A percentile compares a stretch with the other conserved stretches of the same genome.
These are phyloP conservation scores for Paraphoma sp. DNA, from an alignment of 2,329 filamentous ascomycete genomes.

Conservation along the genomic window DNA sequence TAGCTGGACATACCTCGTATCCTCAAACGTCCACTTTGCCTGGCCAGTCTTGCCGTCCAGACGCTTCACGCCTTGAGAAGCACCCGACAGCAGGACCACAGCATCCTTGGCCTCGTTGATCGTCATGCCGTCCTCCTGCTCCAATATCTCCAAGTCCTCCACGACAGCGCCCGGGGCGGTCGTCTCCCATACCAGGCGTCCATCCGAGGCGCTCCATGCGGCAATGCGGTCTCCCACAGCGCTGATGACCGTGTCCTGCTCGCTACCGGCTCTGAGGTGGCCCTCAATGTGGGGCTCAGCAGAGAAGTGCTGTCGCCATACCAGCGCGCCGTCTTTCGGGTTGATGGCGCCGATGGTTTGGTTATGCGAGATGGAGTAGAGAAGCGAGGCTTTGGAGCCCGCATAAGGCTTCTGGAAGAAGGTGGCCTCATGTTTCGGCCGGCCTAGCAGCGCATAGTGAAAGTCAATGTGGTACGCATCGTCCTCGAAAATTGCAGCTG, in stretches of 20 bases:
- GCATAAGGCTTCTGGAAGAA: slow-evolving; percentile 91
- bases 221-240: slow-evolving; percentile 74
- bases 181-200: slow-evolving; percentile 77
- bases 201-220: slow-evolving; percentile 83
- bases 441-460: slow-evolving; percentile 86
- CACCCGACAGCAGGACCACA: slow-evolving; percentile 69
- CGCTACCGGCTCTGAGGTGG: slow-evolving; percentile 75
- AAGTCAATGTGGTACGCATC: slow-evolving; percentile 93
- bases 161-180: slow-evolving; percentile 63
- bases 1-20: slow-evolving; percentile 56
- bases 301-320: slow-evolving; percentile 85
- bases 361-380: slow-evolving; percentile 90
- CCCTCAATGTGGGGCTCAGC: slow-evolving; percentile 41
- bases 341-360: slow-evolving; percentile 87
- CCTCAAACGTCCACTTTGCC: slow-evolving; percentile 79
- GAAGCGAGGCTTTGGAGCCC: slow-evolving; percentile 82
- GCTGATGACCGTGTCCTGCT: slow-evolving; percentile 77
- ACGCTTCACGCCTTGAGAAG: slow-evolving; percentile 68
- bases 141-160: slow-evolving; percentile 78
- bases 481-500: slow-evolving; percentile 80
- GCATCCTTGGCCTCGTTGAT: slow-evolving; percentile 67
- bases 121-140: slow-evolving; percentile 66
- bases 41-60: slow-evolving; percentile 75
- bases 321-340: slow-evolving; percentile 79
- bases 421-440: slow-evolving; percentile 81